Base-by-base conservation (phyloP, 2,329 filamentous ascomycete species). In the Cylindrodendrum hubeiense region DNA sequence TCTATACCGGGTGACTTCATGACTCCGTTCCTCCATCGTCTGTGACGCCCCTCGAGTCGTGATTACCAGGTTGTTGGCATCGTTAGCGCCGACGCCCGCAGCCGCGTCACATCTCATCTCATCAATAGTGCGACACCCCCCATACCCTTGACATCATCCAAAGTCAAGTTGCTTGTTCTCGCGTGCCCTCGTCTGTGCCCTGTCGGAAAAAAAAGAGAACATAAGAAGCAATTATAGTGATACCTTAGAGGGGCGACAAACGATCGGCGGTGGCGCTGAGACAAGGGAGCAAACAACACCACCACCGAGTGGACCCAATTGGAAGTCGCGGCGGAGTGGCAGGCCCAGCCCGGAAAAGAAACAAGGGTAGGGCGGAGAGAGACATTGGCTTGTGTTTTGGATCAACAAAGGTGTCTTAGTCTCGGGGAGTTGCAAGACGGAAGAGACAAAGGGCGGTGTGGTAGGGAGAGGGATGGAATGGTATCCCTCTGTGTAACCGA, bases 381-480 rank as follows among this genome's bases (percentile, higher is more conserved):
- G 24, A 50, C 59, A 62, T 19, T 49, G 37, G 15, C 15, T 9
- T 30, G 21, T 61, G 51, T 60, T 47, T 52, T 37, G 17, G 30
- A 39, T 12, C 13, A 3, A 5, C 13, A 43, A 12, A 30, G n/a
- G 21, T 53, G 28, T 33, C 47, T 33, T 19, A 34, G 41, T 30
- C n/a, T 43, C 57, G 43, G 43, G 22, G 57, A 47, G 41, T 47
- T 53, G 12, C 17, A 5, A 15, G 47, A 6, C 28, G 22, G 34
- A 43, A 54, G 24, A 53, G 22, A 39, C 21, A 60, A 60, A 54
- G 41, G 49, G 57, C 57, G 50, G 57, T 60, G 57, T 54, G 30
- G 34, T 4, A n/a, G 6, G 13, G 44, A 47, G 21, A 49, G 15
- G 21, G 17, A 33, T 8, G 4, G 17, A n/a, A 37, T 15, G n/a